Conservation (phyloP, 2,329 filamentous ascomycete species). For the Aspergillus carbonarius region DNA sequence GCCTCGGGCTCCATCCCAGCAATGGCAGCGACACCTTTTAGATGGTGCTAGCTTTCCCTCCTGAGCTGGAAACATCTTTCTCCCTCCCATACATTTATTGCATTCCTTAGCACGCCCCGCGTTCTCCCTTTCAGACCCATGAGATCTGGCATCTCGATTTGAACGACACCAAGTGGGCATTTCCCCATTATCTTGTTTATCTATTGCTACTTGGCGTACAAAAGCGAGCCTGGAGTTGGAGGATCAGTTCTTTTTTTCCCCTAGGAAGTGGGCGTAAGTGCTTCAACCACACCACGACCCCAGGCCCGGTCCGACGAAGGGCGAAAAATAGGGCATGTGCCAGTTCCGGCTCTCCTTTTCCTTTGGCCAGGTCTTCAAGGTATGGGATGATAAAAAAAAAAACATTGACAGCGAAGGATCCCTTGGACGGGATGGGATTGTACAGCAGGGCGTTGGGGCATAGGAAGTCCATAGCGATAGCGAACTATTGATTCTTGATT, state of each 20-base stretch:
- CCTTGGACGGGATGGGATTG: slow-evolving; percentile 10
- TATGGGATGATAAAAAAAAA: slow-evolving; percentile 11
- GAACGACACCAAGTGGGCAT: slow-evolving; percentile 5
- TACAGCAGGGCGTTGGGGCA: slow-evolving; percentile 13
- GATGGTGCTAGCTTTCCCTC: slow-evolving; percentile 3
- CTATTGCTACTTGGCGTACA: slow-evolving; percentile 22
- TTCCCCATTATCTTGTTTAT: slow-evolving; percentile 14
- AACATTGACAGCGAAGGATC: background rate
- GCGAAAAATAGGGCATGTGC: slow-evolving; percentile 4
- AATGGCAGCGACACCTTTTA: slow-evolving; percentile 10
- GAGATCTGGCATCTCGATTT: slow-evolving; percentile 11
- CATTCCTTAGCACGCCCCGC: slow-evolving; percentile 16
- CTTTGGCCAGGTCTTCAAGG: slow-evolving; percentile 5
- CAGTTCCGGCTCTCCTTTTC: background rate
- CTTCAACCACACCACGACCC: slow-evolving; percentile 14
- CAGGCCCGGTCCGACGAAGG: slow-evolving; percentile 7
- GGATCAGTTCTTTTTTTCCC: slow-evolving; percentile 7
- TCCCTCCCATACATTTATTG: background rate
- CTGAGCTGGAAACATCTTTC: slow-evolving; percentile 6
- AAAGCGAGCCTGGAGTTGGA: slow-evolving; percentile 19
- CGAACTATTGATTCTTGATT: background rate
- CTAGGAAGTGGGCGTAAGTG: slow-evolving; percentile 17
- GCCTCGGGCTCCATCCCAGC: background rate
- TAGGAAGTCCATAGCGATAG: slow-evolving; percentile 14
- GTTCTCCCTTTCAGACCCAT: slow-evolving; percentile 5